Evolutionary conservation across 768 basidiomycete genomes (phyloP).

Genomic region (Tremella fuciformis): DNA sequence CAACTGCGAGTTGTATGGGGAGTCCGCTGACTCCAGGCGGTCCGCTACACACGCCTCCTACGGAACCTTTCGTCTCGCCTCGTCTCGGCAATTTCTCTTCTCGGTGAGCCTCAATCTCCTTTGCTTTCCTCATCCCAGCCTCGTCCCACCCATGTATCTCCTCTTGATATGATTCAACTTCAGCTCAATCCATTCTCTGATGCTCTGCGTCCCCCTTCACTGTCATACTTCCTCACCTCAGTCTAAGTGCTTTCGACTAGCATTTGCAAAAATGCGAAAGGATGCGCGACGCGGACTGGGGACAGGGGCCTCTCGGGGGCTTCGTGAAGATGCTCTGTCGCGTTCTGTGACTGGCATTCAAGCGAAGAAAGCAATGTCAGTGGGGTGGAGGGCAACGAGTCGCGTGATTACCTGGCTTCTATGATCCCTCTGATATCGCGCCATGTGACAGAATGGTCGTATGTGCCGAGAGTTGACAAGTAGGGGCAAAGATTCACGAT

Average conservation of each 20-base stretch:
- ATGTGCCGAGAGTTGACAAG: constrained; percentile 24
- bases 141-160: too few relatives aligned
- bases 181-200: constrained; percentile 52
- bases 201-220: constrained; percentile 15
- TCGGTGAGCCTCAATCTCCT: constrained; percentile 2
- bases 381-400: constrained; percentile 15
- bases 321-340: constrained; percentile 5
- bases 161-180: constrained; percentile 46
- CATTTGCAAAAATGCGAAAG: constrained; percentile 2
- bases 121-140: not conserved
- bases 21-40: not conserved
- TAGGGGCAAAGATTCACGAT: constrained; percentile 6
- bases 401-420: constrained; percentile 46
- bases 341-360: constrained; percentile 29
- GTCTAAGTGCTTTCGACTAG: constrained; percentile 18
- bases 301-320: constrained; percentile 18
- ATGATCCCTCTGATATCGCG: constrained; percentile 29
- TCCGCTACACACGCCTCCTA: too few relatives aligned
- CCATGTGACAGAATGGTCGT: too few relatives aligned
- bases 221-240: constrained; percentile 14
- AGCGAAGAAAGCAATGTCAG: constrained; percentile 24
- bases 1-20: not conserved
- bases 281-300: constrained; percentile 12
- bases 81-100: too few relatives aligned
- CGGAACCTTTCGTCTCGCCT: too few relatives aligned